Evolutionary conservation across 345 rosid species (phyloP).

Genomic region (Aegle marmelos): DNA sequence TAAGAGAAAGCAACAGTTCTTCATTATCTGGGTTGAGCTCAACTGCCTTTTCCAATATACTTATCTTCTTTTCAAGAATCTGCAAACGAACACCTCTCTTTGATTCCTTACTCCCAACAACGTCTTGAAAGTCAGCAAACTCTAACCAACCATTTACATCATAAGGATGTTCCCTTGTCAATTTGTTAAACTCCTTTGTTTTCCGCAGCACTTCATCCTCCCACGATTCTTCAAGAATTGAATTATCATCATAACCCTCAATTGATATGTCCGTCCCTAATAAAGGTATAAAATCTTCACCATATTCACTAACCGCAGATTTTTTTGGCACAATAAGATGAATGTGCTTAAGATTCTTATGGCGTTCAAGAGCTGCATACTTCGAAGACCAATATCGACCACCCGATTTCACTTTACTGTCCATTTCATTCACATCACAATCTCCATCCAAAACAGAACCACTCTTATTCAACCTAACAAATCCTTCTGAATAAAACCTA

Average conservation of each 20-base stretch:
- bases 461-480: constrained; percentile 32
- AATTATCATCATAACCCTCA: constrained; percentile 32
- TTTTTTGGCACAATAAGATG: constrained; percentile 42
- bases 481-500: constrained; percentile 30
- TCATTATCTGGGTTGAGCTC: constrained; percentile 90
- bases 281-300: constrained; percentile 64
- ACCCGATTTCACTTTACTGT: constrained; percentile 56
- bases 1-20: constrained; percentile 68
- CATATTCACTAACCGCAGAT: constrained; percentile 20
- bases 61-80: constrained; percentile 88
- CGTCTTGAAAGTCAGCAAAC: constrained; percentile 82
- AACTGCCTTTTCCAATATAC: constrained; percentile 86
- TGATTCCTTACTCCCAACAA: constrained; percentile 65
- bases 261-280: constrained; percentile 29
- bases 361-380: constrained; percentile 64
- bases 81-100: constrained; percentile 87
- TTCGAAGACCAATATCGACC: constrained; percentile 89
- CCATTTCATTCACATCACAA: constrained; percentile 66
- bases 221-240: constrained; percentile 76
- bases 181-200: constrained; percentile 71
- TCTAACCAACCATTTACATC: constrained; percentile 84
- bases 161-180: constrained; percentile 76
- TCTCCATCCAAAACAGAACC: constrained; percentile 50
- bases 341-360: constrained; percentile 56
- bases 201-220: constrained; percentile 81